A percentile compares a stretch with the other conserved stretches of the same genome.
Evolutionary conservation across 1,284 basidiomycete species (phyloP).

Genomic region (Ustilago nuda): DNA sequence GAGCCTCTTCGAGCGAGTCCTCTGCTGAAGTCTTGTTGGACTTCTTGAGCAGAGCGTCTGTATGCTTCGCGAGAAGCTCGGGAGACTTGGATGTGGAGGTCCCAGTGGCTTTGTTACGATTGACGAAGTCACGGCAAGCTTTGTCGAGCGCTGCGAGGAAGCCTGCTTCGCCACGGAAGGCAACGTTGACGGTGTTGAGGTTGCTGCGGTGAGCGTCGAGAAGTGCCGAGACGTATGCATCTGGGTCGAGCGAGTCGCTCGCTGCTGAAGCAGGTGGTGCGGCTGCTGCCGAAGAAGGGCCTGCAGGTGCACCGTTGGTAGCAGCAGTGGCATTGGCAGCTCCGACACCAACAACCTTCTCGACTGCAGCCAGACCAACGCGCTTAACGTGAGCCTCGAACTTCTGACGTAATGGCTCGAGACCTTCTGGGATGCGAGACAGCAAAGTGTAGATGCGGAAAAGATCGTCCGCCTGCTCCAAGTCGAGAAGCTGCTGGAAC

Average conservation of each 20-base stretch:
- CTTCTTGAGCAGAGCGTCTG: slow-evolving; percentile 90
- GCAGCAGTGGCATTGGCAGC: slow-evolving; percentile 67
- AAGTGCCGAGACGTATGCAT: slow-evolving; percentile 92
- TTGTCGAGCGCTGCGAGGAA: slow-evolving; percentile 93
- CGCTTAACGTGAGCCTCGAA: slow-evolving; percentile 96
- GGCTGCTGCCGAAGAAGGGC: slow-evolving; percentile 31
- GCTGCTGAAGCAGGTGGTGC: slow-evolving; percentile 69
- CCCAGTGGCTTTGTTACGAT: slow-evolving; percentile 82
- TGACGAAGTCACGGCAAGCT: slow-evolving; percentile 96
- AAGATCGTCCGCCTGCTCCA: slow-evolving; percentile 88
- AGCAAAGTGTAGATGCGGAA: slow-evolving; percentile 91
- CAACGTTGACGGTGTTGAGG: slow-evolving; percentile 86
- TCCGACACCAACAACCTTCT: slow-evolving; percentile 76
- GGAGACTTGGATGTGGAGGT: slow-evolving; percentile 77
- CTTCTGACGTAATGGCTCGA: slow-evolving; percentile 89
- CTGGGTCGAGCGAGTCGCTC: slow-evolving; percentile 75
- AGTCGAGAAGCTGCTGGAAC: slow-evolving; percentile 91
- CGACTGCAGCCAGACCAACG: slow-evolving; percentile 84
- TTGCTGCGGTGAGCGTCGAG: slow-evolving; percentile 93
- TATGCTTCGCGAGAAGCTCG: slow-evolving; percentile 92
- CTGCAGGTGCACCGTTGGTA: slow-evolving; percentile 68
- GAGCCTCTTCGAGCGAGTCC: slow-evolving; percentile 85
- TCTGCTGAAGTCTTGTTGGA: slow-evolving; percentile 93
- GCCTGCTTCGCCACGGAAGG: slow-evolving; percentile 92
- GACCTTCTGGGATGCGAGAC: slow-evolving; percentile 86